A percentile compares a stretch with the other conserved stretches of the same genome.
Conservation (phyloP, 257 asterid genomes). For the Solanum paucissectum region DNA sequence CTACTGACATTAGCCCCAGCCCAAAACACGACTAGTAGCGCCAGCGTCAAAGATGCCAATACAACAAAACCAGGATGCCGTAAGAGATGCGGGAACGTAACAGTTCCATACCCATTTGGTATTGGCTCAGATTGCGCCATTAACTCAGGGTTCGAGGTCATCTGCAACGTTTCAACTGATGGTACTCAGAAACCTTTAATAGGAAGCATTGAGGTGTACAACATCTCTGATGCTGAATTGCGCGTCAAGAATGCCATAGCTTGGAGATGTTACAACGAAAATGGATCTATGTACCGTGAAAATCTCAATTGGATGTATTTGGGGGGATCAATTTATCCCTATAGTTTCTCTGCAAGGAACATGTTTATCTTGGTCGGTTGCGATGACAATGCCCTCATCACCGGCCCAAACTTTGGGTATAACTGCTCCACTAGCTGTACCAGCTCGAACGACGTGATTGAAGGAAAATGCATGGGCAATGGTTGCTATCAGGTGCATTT, state of each 20-base stretch:
- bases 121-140: conserved; percentile 35
- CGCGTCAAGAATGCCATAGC: conserved; percentile 36
- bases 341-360: conserved; percentile 3
- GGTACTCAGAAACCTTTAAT: neutral
- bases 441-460: neutral
- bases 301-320: conserved; percentile 16
- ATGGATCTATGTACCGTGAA: neutral
- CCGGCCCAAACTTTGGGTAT: neutral
- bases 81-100: conserved; percentile 31
- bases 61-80: conserved; percentile 28
- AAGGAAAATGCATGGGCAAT: neutral
- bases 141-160: conserved; percentile 15
- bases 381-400: neutral
- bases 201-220: conserved; percentile 6
- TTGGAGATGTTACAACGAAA: conserved; percentile 16
- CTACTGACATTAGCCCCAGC: neutral
- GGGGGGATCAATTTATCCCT: neutral
- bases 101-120: conserved; percentile 47
- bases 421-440: neutral
- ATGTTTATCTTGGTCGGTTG: conserved; percentile 8
- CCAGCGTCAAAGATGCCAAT: neutral
- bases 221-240: conserved; percentile 40
- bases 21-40: neutral
- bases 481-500: conserved; percentile 6
- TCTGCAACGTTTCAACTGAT: conserved; percentile 18